These are phyloP conservation scores for Apiosordaria backusii DNA, from an alignment of 495 filamentous ascomycete species.

Conservation along the genomic window DNA sequence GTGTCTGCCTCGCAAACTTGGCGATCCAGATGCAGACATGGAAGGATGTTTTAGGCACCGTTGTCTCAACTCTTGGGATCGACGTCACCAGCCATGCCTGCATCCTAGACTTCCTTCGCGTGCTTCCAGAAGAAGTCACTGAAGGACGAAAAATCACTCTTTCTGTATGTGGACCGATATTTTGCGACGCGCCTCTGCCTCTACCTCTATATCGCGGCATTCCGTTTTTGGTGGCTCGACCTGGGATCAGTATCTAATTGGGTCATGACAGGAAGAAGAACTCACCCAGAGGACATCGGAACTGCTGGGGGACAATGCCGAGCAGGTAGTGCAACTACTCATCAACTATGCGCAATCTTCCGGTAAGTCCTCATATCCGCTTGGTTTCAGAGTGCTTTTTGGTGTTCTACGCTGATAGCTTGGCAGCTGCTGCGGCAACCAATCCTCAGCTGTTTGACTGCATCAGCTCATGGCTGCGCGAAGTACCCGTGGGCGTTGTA, in stretches of 20 bases:
- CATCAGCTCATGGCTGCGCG: slow-evolving; percentile 92
- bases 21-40: slow-evolving; percentile 94
- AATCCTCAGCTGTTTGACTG: slow-evolving; percentile 92
- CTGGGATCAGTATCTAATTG: slow-evolving; percentile 52
- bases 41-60: slow-evolving; percentile 85
- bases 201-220: slow-evolving; percentile 23
- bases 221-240: slow-evolving; percentile 41
- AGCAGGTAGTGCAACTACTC: slow-evolving; percentile 77
- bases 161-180: slow-evolving; percentile 77
- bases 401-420: slow-evolving; percentile 1
- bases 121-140: slow-evolving; percentile 97
- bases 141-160: slow-evolving; percentile 98
- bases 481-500: slow-evolving; percentile 79
- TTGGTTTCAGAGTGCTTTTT: not conserved
- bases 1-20: slow-evolving; percentile 87
- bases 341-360: slow-evolving; percentile 89
- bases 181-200: slow-evolving; percentile 45
- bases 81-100: slow-evolving; percentile 72
- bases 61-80: slow-evolving; percentile 74
- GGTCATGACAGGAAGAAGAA: slow-evolving; percentile 81
- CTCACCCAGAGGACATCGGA: slow-evolving; percentile 75
- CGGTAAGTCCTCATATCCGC: slow-evolving; percentile 49
- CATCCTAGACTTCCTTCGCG: slow-evolving; percentile 90
- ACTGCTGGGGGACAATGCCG: slow-evolving; percentile 83
- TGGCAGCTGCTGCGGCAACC: slow-evolving; percentile 60